Evolutionary conservation across 768 basidiomycete genomes (phyloP), one percentile per base, ranked within the genome.

Genomic region (Naganishia onofrii): DNA sequence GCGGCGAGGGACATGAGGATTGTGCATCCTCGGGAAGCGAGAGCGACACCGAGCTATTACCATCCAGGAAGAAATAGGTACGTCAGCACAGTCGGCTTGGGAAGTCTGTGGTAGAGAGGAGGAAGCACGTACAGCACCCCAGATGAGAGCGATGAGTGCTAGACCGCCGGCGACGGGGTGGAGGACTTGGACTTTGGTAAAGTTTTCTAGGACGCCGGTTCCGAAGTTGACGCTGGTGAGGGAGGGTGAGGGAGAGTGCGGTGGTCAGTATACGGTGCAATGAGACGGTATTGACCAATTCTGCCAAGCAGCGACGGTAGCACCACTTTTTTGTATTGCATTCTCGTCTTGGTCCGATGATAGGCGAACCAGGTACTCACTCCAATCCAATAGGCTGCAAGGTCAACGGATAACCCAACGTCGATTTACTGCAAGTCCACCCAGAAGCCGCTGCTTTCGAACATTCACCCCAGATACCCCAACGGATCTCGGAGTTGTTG

Each of bases 391-490:
- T 15, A n/a, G 36, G 34, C 17, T 36, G 42, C 55, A 71, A 63
- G 23, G 23, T 54, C 44, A 66, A 52, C 19, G 32, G n/a, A 34
- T 71, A 71, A 29, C 70, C 70, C 38, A 71, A 63, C 46, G 44
- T 57, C 12, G 65, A 53, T 3, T 38, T 55, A 9, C 73, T 70
- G 60, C 79, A 80, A 19, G 57, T 67, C 26, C 71, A 75, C 7
- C 76, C 77, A 15, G 23, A 17, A 19, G 17, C 42, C 2, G 31
- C 60, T 10, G 60, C 38, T 67, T 21, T 64, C 13, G 76, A 53
- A 73, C 80, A 81, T 80, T 84, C 87, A 3, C 91, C 91, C 76
- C 91, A 90, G n/a, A 88, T 85, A 74, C 91, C 91, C 74, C 88
- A 92, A 71, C 84, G 84, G 68, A 82, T 82, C 74, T 81, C 70